Evolutionary conservation across 2,329 filamentous ascomycete species (phyloP).

Genomic region (Chrysoporthe puriensis): DNA sequence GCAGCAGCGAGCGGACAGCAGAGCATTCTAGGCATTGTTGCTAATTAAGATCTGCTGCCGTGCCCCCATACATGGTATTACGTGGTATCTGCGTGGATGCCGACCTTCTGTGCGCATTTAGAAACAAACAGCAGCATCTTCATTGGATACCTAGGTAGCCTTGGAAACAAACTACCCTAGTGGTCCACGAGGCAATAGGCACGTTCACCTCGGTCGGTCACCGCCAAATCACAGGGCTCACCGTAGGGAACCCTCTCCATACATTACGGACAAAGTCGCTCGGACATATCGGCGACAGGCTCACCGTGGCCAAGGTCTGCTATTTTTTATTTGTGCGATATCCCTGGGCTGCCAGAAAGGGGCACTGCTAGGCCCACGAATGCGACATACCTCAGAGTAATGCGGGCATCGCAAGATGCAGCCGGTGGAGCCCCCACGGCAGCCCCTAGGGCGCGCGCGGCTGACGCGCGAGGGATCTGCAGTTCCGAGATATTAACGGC

Average conservation of each 20-base stretch:
- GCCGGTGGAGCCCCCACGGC: no score
- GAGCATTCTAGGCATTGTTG: background rate
- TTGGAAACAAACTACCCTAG: background rate
- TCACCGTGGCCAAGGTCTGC: background rate
- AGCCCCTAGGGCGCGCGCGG: background rate
- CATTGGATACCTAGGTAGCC: background rate
- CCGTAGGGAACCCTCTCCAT: background rate
- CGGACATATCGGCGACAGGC: conserved; percentile 1
- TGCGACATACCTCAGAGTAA: background rate
- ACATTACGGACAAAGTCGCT: background rate
- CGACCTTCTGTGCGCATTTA: background rate
- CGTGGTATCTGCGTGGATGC: background rate
- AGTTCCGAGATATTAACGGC: conserved; percentile 5
- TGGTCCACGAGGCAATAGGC: background rate
- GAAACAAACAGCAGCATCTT: background rate
- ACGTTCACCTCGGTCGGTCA: no score
- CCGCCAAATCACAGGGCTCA: no score
- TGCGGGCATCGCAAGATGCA: no score
- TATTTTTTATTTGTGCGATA: background rate
- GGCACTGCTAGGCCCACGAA: background rate
- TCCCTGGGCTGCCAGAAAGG: background rate
- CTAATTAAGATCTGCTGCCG: conserved; percentile 1
- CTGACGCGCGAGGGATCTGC: background rate
- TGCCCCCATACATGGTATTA: background rate
- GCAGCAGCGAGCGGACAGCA: background rate